These are phyloP conservation scores for Fraxinus greggii DNA, from an alignment of 305 asterid genomes.

Conservation along the genomic window DNA sequence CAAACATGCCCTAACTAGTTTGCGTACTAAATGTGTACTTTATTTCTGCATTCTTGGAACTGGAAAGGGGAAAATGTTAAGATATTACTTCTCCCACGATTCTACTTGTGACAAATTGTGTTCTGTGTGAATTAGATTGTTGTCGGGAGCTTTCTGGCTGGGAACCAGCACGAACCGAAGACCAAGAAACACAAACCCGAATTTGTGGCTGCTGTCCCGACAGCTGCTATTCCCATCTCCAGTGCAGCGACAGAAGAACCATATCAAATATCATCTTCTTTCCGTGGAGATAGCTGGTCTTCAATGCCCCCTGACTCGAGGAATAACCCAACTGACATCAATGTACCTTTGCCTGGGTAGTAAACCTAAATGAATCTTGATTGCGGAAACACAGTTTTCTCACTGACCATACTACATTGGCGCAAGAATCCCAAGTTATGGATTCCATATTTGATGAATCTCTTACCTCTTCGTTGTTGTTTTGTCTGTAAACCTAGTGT, in stretches of 20 bases:
- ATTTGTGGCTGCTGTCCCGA: constrained; percentile 26
- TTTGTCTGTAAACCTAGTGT: constrained; percentile 24
- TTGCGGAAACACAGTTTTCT: constrained; percentile 6
- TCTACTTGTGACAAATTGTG: not conserved
- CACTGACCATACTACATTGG: constrained; percentile 33
- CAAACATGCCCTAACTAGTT: not conserved
- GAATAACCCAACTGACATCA: constrained; percentile 62
- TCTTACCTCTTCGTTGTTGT: constrained; percentile 15
- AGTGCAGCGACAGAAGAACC: constrained; percentile 46
- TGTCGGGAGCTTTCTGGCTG: constrained; percentile 73
- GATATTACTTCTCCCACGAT: not conserved
- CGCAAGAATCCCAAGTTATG: not conserved
- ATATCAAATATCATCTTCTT: constrained; percentile 42
- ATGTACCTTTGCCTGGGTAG: constrained; percentile 47
- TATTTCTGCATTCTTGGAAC: not conserved
- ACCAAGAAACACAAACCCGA: constrained; percentile 56
- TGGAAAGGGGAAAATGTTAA: not conserved
- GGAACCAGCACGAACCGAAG: constrained; percentile 61
- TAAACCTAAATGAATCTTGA: not conserved
- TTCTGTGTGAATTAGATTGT: constrained; percentile 47
- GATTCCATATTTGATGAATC: not conserved
- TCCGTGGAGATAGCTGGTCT: constrained; percentile 63
- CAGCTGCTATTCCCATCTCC: constrained; percentile 46
- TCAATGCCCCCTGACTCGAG: constrained; percentile 50
- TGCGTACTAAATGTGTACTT: not conserved